A percentile compares a stretch with the other conserved stretches of the same genome.
phyloP scores from a whole-genome alignment of 768 basidiomycete genomes.

The Amanita inopinata region DNA sequence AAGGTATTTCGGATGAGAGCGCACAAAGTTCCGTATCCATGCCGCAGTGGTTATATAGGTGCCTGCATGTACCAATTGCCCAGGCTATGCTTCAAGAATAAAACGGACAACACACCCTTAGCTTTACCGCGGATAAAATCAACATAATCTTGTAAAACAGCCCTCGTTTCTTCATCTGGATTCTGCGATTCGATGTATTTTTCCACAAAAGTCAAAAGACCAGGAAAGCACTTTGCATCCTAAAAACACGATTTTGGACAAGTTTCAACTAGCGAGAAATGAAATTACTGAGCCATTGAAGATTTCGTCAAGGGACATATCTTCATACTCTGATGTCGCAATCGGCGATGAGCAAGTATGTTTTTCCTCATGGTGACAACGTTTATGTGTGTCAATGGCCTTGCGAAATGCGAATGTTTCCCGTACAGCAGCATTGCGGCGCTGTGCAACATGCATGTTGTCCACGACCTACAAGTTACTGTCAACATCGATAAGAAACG shows the following conservation, averaged over 20 bases:
- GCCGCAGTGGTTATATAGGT: slow-evolving; percentile 8
- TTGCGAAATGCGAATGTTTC: slow-evolving; percentile 8
- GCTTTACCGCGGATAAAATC: slow-evolving; percentile 5
- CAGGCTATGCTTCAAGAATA: background rate
- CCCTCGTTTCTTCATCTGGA: slow-evolving; percentile 2
- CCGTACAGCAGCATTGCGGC: background rate
- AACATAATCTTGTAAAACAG: background rate
- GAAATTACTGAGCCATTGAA: slow-evolving; percentile 9
- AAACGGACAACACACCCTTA: background rate
- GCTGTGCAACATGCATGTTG: slow-evolving; percentile 7
- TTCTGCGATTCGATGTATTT: background rate
- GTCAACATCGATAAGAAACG: background rate
- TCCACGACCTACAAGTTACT: slow-evolving; percentile 2
- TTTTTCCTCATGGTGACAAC: background rate
- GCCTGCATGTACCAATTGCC: slow-evolving; percentile 1
- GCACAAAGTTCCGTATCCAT: slow-evolving; percentile 11
- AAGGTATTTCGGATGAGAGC: slow-evolving; percentile 7
- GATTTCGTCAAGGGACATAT: slow-evolving; percentile 9
- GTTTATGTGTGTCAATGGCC: too few species aligned
- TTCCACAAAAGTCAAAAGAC: slow-evolving; percentile 6
- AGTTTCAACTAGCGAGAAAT: background rate
- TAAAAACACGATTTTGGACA: background rate
- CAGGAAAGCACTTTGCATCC: background rate
- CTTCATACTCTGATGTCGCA: slow-evolving; percentile 2
- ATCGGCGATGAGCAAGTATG: background rate